Conservation (phyloP, 305 asterid genomes). For the Nicotiana rustica region DNA sequence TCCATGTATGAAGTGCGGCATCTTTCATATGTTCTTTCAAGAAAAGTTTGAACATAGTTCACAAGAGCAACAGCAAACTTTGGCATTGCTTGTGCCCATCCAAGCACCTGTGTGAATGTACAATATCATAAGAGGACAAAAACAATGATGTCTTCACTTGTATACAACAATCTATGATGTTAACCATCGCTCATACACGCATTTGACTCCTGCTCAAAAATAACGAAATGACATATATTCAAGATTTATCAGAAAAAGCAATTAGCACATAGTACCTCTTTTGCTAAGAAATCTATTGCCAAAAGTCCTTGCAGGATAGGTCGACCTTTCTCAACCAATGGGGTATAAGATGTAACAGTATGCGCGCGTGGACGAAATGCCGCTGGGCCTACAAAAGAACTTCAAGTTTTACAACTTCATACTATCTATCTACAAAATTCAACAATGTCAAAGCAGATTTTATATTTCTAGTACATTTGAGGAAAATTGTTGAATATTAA, state of each 20-base stretch:
- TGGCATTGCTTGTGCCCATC: slow-evolving; percentile 99
- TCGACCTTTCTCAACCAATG: slow-evolving; percentile 87
- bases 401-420: slow-evolving; percentile 22
- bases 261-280: slow-evolving; percentile 69
- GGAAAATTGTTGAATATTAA: slow-evolving; percentile 6
- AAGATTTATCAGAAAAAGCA: slow-evolving; percentile 23
- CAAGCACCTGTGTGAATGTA: slow-evolving; percentile 69
- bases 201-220: not conserved
- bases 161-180: slow-evolving; percentile 13
- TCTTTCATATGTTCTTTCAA: slow-evolving; percentile 98
- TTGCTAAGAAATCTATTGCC: slow-evolving; percentile 96
- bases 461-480: slow-evolving; percentile 14
- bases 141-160: not conserved
- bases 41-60: slow-evolving; percentile 92
- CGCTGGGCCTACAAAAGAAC: slow-evolving; percentile 80
- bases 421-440: slow-evolving; percentile 17
- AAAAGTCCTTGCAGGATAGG: slow-evolving; percentile 97
- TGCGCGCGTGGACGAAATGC: slow-evolving; percentile 99
- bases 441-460: slow-evolving; percentile 21
- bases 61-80: slow-evolving; percentile 90
- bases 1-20: slow-evolving; percentile 99
- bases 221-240: not conserved
- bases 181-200: not conserved
- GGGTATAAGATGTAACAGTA: slow-evolving; percentile 66
- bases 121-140: slow-evolving; percentile 10